Evolutionary conservation across 805 yeast species (phyloP), one percentile per base, ranked within the genome.

Genomic region (Hanseniaspora taiwanica): DNA sequence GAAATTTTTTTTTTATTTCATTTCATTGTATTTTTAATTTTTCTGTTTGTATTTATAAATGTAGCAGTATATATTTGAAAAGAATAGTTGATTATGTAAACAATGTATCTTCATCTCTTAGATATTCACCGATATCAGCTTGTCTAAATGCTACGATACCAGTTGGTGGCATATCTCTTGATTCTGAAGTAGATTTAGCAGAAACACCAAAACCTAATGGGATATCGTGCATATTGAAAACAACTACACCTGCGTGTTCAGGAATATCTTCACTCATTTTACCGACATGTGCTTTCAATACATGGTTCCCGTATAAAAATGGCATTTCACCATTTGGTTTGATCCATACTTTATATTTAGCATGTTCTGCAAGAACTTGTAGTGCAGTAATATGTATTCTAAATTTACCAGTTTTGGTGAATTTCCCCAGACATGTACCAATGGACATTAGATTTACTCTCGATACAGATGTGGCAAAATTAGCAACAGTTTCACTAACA

Each of bases 261-360:
- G 97, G 97, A 42, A 91, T 83, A 56, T 91, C 97, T 50, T 91
- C 98, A 41, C 94, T 81, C 82, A 91, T 85, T 53, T 86, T 80
- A 27, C 98, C 98, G 42, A 91, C 71, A 58, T 91, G 98, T 4
- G 98, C 98, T 59, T 91, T 91, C 50, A 91, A 69, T 21, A 89
- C 89, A 59, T 91, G 95, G 65, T 91, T 91, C 27, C 98, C 98
- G 53, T 91, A 91, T 48, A 91, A 64, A 58, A 81, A 91, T 12
- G 98, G 97, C 98, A 91, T 91, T 63, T 91, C 98, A 52, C 98
- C 98, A 56, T 91, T 91, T 39, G 76, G 78, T 61, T 91, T 91
- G 62, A 91, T 84, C 98, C 98, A 91, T 32, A 91, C 69, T 64
- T 89, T 91, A 65, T 79, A 86, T 59, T 82, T 83, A 38, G 98